Percentiles rank a stretch among this genome's conserved stretches.
phyloP scores from a whole-genome alignment of 129 eudicot species.

The Helichrysum umbraculigerum region DNA sequence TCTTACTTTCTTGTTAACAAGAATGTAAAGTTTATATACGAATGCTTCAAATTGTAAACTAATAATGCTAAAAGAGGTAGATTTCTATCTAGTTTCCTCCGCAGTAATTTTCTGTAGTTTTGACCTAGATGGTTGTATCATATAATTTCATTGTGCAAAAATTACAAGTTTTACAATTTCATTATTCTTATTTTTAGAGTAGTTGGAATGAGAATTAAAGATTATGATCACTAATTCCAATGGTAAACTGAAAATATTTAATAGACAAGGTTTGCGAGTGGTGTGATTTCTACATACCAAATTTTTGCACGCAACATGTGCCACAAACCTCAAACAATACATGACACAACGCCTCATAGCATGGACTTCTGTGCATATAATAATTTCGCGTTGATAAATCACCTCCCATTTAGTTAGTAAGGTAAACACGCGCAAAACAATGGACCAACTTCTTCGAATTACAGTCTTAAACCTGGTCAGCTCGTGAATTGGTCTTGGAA shows the following conservation, averaged over 20 bases:
- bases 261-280: no score
- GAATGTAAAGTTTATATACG: neutral
- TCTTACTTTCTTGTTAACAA: constrained; percentile 12
- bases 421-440: no score
- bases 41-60: neutral
- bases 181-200: neutral
- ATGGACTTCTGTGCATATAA: neutral
- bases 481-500: neutral
- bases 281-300: neutral
- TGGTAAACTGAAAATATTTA: neutral
- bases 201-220: neutral
- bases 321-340: neutral
- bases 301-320: neutral
- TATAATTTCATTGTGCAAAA: neutral
- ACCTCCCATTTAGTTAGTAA: neutral
- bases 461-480: neutral
- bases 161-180: neutral
- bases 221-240: neutral
- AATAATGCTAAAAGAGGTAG: neutral
- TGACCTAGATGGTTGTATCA: neutral
- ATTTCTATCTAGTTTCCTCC: neutral
- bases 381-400: no score
- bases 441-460: neutral
- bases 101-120: neutral
- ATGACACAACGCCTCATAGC: neutral